Evolutionary conservation across 169 alveolate species (phyloP).

Genomic region (Plasmodium sp.): DNA sequence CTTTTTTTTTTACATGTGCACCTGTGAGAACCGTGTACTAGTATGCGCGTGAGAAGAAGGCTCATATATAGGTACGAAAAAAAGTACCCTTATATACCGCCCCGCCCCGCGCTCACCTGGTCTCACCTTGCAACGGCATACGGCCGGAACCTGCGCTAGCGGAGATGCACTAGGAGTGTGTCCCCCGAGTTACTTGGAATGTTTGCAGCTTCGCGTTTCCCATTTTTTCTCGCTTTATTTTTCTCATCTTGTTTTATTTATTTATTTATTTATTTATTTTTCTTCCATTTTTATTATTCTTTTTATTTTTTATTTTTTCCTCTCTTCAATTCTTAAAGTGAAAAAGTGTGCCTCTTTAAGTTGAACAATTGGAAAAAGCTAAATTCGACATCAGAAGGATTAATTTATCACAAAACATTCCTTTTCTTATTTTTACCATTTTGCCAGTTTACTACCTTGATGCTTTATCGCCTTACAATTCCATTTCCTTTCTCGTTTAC

Average conservation of each 20-base stretch:
- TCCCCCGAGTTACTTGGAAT: neutral
- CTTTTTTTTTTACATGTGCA: neutral
- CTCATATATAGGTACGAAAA: neutral
- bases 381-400: neutral
- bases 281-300: neutral
- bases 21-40: neutral
- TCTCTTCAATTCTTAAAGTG: neutral
- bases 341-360: neutral
- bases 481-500: neutral
- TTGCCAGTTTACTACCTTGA: neutral
- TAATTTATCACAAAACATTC: neutral
- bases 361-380: neutral
- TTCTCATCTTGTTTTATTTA: neutral
- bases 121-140: constrained; percentile 24
- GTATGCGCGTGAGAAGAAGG: neutral
- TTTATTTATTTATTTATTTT: neutral
- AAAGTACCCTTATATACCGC: neutral
- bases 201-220: neutral
- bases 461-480: neutral
- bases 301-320: neutral
- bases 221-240: neutral
- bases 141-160: neutral
- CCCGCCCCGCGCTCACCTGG: neutral
- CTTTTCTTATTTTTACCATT: neutral
- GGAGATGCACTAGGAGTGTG: neutral